Conservation (phyloP, 257 asterid genomes). For the Schizonepeta tenuifolia region DNA sequence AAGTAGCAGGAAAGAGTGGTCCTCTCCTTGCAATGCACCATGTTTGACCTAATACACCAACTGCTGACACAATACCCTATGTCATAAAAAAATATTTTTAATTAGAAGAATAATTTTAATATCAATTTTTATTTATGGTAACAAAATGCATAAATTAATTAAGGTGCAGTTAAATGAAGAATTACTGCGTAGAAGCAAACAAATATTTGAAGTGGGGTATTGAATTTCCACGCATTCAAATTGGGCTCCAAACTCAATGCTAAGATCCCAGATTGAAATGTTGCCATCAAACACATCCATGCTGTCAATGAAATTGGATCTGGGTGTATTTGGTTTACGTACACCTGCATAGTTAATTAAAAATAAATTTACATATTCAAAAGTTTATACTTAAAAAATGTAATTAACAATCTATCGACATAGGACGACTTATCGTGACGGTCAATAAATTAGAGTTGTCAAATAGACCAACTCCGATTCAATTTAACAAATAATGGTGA, state of each 20-base stretch:
- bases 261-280: background rate
- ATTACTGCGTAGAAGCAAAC: slow-evolving; percentile 40
- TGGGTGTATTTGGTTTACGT: background rate
- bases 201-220: slow-evolving; percentile 30
- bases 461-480: no score
- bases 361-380: no score
- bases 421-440: no score
- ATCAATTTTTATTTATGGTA: no score
- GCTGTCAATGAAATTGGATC: background rate
- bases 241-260: background rate
- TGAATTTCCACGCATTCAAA: background rate
- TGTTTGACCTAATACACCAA: slow-evolving; percentile 16
- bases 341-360: background rate
- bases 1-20: slow-evolving; percentile 67
- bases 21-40: slow-evolving; percentile 66
- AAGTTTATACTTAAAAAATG: no score
- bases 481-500: no score
- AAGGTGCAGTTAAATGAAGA: background rate
- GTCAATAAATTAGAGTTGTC: no score
- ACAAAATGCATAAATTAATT: no score
- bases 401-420: no score
- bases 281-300: background rate
- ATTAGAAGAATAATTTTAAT: background rate
- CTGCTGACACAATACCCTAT: slow-evolving; percentile 21
- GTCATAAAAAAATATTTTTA: background rate